Evolutionary conservation across 208 protist genomes (phyloP).

Genomic region (Crithidia bombi): DNA sequence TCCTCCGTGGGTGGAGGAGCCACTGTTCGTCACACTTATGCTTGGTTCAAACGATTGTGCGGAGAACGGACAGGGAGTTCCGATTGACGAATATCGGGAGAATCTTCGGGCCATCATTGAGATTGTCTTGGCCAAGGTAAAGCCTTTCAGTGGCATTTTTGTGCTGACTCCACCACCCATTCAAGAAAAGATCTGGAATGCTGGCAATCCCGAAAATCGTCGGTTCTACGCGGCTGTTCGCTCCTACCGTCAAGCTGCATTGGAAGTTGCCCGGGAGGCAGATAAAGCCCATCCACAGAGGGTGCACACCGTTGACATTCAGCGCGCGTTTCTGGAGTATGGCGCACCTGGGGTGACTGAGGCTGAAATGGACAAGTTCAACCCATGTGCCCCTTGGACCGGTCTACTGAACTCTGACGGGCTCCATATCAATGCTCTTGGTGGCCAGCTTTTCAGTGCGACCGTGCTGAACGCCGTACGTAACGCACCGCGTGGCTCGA

Average conservation of each 20-base stretch:
- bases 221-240: constrained; percentile 26
- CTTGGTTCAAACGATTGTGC: constrained; percentile 52
- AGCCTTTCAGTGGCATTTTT: constrained; percentile 49
- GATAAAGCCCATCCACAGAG: constrained; percentile 9
- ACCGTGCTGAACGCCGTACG: constrained; percentile 41
- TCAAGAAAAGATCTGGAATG: constrained; percentile 33
- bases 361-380: constrained; percentile 21
- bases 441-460: constrained; percentile 38
- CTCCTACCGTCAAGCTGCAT: constrained; percentile 33
- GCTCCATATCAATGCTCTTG: constrained; percentile 46
- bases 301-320: constrained; percentile 43
- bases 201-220: not conserved
- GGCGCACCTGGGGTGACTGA: constrained; percentile 19
- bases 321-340: constrained; percentile 30
- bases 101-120: constrained; percentile 48
- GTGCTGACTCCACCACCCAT: constrained; percentile 50
- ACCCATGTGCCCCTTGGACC: constrained; percentile 22
- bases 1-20: constrained; percentile 27
- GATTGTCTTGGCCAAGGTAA: constrained; percentile 26
- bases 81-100: constrained; percentile 36
- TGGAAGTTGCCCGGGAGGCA: constrained; percentile 31
- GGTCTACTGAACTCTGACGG: constrained; percentile 36
- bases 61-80: constrained; percentile 30
- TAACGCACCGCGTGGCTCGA: constrained; percentile 13
- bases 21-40: constrained; percentile 60